These are phyloP conservation scores for Clonostachys byssicola DNA, from an alignment of 2,329 filamentous ascomycete genomes.

Conservation along the genomic window DNA sequence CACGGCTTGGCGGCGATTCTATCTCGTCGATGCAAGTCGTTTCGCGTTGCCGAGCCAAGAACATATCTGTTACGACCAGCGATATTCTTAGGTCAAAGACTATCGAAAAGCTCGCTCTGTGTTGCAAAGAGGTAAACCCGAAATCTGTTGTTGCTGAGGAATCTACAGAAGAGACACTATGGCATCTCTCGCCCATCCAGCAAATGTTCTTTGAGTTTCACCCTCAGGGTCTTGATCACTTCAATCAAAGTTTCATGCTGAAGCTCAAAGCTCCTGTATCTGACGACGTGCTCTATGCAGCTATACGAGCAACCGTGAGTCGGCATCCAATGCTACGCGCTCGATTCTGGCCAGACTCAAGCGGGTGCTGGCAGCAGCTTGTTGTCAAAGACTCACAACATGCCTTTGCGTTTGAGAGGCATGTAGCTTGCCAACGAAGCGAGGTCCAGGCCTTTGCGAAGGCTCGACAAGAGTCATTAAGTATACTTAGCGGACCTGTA, in stretches of 20 bases:
- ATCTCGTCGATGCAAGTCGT: slow-evolving; percentile 35
- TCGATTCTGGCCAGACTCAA: no score
- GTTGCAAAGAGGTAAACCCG: background rate
- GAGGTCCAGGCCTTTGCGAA: background rate
- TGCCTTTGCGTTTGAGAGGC: slow-evolving; percentile 2
- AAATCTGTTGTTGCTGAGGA: slow-evolving; percentile 3
- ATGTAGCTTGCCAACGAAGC: no score
- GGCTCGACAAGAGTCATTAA: background rate
- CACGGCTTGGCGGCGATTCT: slow-evolving; percentile 36
- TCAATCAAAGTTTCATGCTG: slow-evolving; percentile 39
- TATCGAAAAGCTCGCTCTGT: slow-evolving; percentile 14
- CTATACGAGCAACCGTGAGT: slow-evolving; percentile 7
- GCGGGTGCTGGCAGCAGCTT: background rate
- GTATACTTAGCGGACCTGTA: slow-evolving; percentile 36
- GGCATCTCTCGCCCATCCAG: slow-evolving; percentile 35
- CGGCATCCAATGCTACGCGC: no score
- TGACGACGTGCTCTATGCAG: slow-evolving; percentile 6
- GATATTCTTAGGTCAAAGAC: slow-evolving; percentile 20
- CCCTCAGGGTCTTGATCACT: slow-evolving; percentile 20
- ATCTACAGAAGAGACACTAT: slow-evolving; percentile 20
- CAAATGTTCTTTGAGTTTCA: slow-evolving; percentile 30
- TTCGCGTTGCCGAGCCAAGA: slow-evolving; percentile 27
- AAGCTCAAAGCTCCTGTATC: slow-evolving; percentile 14
- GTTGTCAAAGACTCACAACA: slow-evolving; percentile 4
- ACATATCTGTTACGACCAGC: slow-evolving; percentile 6